Evolutionary conservation across 495 filamentous ascomycete species (phyloP).

Genomic region (Hypomontagnella monticulosa): DNA sequence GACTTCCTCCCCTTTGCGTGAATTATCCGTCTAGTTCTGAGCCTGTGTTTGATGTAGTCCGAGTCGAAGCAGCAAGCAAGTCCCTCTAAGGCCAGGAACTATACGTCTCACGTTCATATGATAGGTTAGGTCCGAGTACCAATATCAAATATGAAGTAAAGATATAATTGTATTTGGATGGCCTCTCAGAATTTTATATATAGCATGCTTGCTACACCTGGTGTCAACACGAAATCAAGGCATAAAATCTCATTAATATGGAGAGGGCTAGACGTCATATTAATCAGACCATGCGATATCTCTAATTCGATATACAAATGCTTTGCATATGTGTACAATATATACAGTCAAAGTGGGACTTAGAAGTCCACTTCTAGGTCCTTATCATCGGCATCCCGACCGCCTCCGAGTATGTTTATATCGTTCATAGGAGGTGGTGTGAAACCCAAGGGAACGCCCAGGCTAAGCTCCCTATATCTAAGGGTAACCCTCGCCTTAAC

Average conservation of each 20-base stretch:
- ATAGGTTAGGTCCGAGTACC: no score
- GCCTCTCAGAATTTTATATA: no score
- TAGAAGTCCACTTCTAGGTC: constrained; percentile 1
- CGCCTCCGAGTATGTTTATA: constrained; percentile 28
- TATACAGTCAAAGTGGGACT: constrained; percentile 15
- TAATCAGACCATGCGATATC: not conserved
- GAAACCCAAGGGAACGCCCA: constrained; percentile 41
- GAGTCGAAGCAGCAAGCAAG: no score
- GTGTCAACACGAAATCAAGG: no score
- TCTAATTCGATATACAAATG: constrained; percentile 35
- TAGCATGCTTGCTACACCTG: no score
- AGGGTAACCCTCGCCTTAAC: constrained; percentile 49
- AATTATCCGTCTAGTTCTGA: no score
- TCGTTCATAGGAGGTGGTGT: constrained; percentile 32
- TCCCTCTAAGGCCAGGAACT: no score
- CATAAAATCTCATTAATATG: not conserved
- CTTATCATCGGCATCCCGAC: constrained; percentile 18
- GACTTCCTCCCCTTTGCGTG: no score
- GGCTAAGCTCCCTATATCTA: constrained; percentile 23
- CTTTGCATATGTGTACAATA: constrained; percentile 29
- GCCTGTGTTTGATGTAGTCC: no score
- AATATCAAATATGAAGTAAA: no score
- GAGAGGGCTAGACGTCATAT: not conserved
- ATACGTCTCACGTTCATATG: no score
- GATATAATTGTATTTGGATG: no score